Evolutionary conservation across 305 asterid genomes (phyloP).

Genomic region (Euphrasia arctica): DNA sequence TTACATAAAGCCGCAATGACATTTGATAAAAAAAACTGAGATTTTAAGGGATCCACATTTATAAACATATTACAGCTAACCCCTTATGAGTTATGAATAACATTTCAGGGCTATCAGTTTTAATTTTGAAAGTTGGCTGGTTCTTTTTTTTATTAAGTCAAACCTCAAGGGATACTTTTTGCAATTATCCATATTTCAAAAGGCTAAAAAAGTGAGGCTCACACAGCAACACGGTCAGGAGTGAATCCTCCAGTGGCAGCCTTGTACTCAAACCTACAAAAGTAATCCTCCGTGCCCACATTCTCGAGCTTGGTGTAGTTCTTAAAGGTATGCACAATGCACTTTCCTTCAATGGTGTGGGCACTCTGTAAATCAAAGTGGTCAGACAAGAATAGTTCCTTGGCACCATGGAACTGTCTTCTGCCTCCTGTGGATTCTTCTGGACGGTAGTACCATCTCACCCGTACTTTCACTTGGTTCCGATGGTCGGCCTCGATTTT

Average conservation of each 20-base stretch:
- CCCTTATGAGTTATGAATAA: not conserved
- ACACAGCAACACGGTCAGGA: slow-evolving; percentile 93
- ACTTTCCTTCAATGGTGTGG: slow-evolving; percentile 85
- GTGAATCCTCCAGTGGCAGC: slow-evolving; percentile 86
- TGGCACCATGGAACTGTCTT: slow-evolving; percentile 85
- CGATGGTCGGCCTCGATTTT: slow-evolving; percentile 79
- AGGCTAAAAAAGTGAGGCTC: slow-evolving; percentile 34
- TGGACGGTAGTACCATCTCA: slow-evolving; percentile 86
- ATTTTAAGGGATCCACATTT: no score
- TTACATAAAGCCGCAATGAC: no score
- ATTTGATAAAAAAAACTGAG: not conserved
- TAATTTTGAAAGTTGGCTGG: not conserved
- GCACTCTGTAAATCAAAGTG: slow-evolving; percentile 84
- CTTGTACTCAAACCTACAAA: slow-evolving; percentile 80
- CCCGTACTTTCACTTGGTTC: slow-evolving; percentile 65
- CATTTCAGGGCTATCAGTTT: not conserved
- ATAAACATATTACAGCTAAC: no score
- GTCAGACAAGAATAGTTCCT: slow-evolving; percentile 82
- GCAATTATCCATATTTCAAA: not conserved
- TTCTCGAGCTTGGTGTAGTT: slow-evolving; percentile 80
- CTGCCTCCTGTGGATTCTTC: slow-evolving; percentile 90
- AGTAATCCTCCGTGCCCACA: slow-evolving; percentile 80
- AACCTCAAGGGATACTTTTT: not conserved
- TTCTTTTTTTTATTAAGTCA: not conserved
- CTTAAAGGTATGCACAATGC: slow-evolving; percentile 77